A percentile compares a stretch with the other conserved stretches of the same genome.
phyloP scores from a whole-genome alignment of 176 grass and related monocot species.

The Tillandsia fasciculata region DNA sequence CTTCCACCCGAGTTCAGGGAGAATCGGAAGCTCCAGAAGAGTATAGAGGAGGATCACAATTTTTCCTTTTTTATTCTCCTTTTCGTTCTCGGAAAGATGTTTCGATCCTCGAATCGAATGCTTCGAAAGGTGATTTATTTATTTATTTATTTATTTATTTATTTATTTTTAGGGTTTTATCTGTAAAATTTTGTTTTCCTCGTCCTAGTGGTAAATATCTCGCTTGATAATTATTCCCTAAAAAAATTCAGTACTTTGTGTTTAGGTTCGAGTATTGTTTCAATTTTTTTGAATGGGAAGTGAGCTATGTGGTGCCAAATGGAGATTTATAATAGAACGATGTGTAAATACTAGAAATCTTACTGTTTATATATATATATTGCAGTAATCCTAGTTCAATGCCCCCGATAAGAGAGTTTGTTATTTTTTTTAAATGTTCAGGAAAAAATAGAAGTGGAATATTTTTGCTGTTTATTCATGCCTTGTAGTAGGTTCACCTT shows the following conservation, averaged over 20 bases:
- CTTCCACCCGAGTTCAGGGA: too few relatives aligned
- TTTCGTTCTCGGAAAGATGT: not conserved
- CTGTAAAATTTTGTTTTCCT: not conserved
- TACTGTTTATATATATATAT: too few relatives aligned
- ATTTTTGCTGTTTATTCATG: not conserved
- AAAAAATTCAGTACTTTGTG: too few relatives aligned
- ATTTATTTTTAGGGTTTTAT: not conserved
- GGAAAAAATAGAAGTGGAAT: not conserved
- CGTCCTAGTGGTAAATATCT: not conserved
- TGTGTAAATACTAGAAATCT: not conserved
- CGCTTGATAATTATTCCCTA: not conserved
- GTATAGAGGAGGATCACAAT: not conserved
- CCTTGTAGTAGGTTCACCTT: too few relatives aligned
- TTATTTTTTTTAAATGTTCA: not conserved
- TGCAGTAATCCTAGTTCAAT: not conserved
- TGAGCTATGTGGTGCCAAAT: not conserved
- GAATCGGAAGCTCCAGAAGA: not conserved
- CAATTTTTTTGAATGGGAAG: not conserved
- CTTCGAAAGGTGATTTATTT: not conserved
- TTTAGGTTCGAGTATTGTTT: too few relatives aligned
- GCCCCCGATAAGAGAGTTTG: not conserved
- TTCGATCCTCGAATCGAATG: conserved; percentile 1
- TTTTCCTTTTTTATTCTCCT: not conserved
- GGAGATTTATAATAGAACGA: too few relatives aligned
- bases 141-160: not conserved